Evolutionary conservation across 306 rosid genomes (phyloP), one percentile per base, ranked within the genome.

Genomic region (Echinosophora koreensis): DNA sequence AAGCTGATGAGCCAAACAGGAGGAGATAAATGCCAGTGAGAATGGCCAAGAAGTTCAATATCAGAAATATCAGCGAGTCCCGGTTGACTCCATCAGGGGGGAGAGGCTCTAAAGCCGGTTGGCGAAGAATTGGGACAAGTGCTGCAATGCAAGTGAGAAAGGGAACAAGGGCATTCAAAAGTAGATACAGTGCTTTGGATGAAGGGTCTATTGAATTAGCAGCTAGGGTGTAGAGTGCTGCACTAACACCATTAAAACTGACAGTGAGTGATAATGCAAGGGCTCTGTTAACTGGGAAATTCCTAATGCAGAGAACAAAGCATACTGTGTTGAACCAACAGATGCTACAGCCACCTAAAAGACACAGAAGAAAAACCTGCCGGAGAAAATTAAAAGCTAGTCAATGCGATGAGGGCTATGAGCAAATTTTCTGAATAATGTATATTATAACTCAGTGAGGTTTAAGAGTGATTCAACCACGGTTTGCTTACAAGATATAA

Each of bases 291-390:
- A 92, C 73, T 3, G 97, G 91, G 77, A 95, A 95, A 54, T 90
- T 95, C 80, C 82, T 87, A 59, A 90, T 90, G 97, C 98, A 95
- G 32, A 95, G 97, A 68, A 95, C 90, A 77, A 90, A 95, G 46
- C 98, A 95, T 0, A 95, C 97, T 4, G 98, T 92, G 87, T 94
- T 92, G 92, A 94, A 92, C 98, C 98, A 94, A 69, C 97, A 94
- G 66, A 94, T 94, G 93, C 97, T 90, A 66, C 97, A 90, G 16
- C 98, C 97, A 49, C 96, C 88, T 59, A 90, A 76, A 82, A 92
- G 84, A 62, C 90, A 85, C n/a, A 95, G 85, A 50, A 90, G 81
- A 81, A 95, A 92, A 38, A 92, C 96, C 98, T 94, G 89, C 61
- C 34, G 63, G 41, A 52, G n/a, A 44, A 65, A 49, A 70, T 77